Evolutionary conservation across 1,139 yeast genomes (phyloP).

Genomic region (Pichia inconspicua): DNA sequence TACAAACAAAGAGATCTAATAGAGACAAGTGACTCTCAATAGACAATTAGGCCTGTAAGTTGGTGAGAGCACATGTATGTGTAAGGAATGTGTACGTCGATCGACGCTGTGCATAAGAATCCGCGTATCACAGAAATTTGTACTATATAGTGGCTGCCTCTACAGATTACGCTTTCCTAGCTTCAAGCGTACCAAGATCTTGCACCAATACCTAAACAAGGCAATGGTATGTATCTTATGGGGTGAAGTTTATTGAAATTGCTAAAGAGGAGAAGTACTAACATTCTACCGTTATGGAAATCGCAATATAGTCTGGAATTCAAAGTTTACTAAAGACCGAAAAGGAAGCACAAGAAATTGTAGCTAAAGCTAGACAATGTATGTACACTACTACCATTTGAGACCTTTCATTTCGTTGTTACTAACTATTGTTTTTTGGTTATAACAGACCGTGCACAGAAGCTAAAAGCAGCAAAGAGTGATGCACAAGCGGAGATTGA

Average conservation of each 20-base stretch:
- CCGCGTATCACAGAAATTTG: background rate
- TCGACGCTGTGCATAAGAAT: background rate
- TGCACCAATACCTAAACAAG: background rate
- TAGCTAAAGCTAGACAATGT: slow-evolving; percentile 79
- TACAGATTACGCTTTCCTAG: too few species aligned
- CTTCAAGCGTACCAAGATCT: too few species aligned
- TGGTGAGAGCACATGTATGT: background rate
- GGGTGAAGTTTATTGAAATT: too few species aligned
- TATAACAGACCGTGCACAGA: slow-evolving; percentile 54
- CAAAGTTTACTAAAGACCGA: slow-evolving; percentile 54
- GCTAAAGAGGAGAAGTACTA: background rate
- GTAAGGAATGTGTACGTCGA: background rate
- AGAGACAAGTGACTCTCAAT: background rate
- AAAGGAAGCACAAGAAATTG: slow-evolving; percentile 93
- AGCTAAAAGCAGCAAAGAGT: slow-evolving; percentile 87
- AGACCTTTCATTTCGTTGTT: background rate
- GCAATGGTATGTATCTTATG: background rate
- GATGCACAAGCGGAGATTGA: slow-evolving; percentile 90
- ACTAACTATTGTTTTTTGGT: slow-evolving; percentile 1
- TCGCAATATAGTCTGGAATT: slow-evolving; percentile 27
- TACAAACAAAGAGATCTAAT: slow-evolving; percentile 10
- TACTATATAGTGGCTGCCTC: background rate
- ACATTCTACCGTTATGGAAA: background rate
- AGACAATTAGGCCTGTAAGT: too few species aligned
- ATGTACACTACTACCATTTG: slow-evolving; percentile 23